Evolutionary conservation across 495 filamentous ascomycete genomes (phyloP), one percentile per base, ranked within the genome.

Genomic region (Lasiosphaeria miniovina): DNA sequence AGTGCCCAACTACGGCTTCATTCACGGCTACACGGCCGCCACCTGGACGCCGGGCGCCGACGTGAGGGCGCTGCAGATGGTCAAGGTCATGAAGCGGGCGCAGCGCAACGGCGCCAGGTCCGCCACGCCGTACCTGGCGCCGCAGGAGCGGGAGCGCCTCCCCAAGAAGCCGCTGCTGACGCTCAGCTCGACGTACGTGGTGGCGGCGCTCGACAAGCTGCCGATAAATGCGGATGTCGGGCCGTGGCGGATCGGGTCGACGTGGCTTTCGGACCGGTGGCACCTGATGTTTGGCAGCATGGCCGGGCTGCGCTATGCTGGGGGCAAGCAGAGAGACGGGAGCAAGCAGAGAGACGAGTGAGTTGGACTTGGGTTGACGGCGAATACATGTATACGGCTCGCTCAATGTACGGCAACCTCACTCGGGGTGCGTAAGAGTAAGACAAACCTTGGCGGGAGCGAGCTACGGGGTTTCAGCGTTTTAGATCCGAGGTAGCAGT

Each of bases 31-130:
- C 79, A 85, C 59, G 74, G 85, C 59, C 71, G 83, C 15, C 69
- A 88, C 63, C 77, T 89, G 64, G 86, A 88, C 73, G 71, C 84
- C 49, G 0, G 76, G 76, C 8, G 75, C 73, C 8, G 71, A 77
- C 50, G 67, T 66, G 2, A 65, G 68, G 15, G 60, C 65, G 15
- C 61, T 62, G 12, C 65, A 73, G 34, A 17, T 74, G 11, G 68
- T 79, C 58, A 70, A 71, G 49, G 62, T 79, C 3, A 72, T 76
- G 38, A 70, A 69, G 63, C 61, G 73, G 40, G 73, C 74, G 74
- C 65, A 70, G 10, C 61, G 62, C 48, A 59, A 55, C 2, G 73
- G 73, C 1, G 74, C 74, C 3, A 65, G 64, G 1, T 63, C 63
- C 0, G 74, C 65, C 3, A 49, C 55, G 14, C 76, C 76, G 2